Evolutionary conservation across 2,329 filamentous ascomycete species (phyloP), one percentile per base, ranked within the genome.

Genomic region (Sphaerostilbella broomeana): DNA sequence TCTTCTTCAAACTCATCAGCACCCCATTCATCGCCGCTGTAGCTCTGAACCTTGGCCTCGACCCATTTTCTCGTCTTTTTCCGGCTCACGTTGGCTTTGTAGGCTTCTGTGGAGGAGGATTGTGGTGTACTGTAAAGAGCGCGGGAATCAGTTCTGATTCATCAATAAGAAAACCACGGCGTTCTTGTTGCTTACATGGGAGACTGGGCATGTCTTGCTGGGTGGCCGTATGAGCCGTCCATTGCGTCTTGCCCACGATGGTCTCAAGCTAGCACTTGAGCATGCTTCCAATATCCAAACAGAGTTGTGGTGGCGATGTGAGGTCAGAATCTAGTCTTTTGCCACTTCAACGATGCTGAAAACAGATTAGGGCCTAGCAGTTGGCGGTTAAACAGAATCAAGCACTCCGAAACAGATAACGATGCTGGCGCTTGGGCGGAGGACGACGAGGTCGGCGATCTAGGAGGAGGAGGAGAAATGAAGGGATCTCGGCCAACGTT

Each of bases 21-120:
- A 24, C 87, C 90, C 89, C 90, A 95, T 56, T 95, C 90, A 53
- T 94, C 88, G 47, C 89, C 90, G 54, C 90, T 89, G 56, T 97
- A 97, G 56, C 79, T 85, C 52, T 84, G 81, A 43, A 79, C 73
- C 61, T 89, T 90, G 24, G 90, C 90, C 54, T 94, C 84, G 25
- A 90, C 83, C 90, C 90, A 97, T 75, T 94, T 94, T 64, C 82
- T 85, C 40, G 89, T 95, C 67, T 94, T 94, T 40, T 80, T 76
- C 46, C 90, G 81, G 63, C 86, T 90, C 34, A 95, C 81, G 59
- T 95, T 94, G 36, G 87, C 78, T 59, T 85, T 84, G 64, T 89
- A 95, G 18, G 62, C 54, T 42, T 51, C 58, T 38, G 50, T 55
- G 15, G 57, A 49, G 12, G 58, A 53, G n/a, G 59, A 53, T 27